Evolutionary conservation across 1,284 basidiomycete genomes (phyloP), one percentile per base, ranked within the genome.

Genomic region (Ustilago vetiveriae): DNA sequence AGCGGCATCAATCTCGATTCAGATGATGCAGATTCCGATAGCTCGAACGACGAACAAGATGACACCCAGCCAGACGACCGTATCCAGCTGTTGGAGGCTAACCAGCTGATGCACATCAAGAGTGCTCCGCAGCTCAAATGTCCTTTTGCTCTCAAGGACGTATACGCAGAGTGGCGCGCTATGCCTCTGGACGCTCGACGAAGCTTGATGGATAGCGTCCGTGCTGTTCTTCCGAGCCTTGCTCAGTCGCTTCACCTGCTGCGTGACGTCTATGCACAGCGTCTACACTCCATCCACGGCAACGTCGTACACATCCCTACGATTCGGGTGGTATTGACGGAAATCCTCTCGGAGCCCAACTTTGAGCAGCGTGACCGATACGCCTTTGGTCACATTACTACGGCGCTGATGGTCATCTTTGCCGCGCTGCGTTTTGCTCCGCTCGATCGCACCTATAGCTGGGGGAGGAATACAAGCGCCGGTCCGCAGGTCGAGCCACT

Each of bases 131-230:
- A 40, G 14, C n/a, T 23, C 21, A 38, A 50, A 24, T 68, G 65
- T 44, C 65, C 58, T 3, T 68, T 68, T 42, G 65, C 65, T 10
- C 50, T 68, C 50, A 62, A 58, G 27, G 65, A 68, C 26, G 65
- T 68, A 22, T 63, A 62, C 27, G 50, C 58, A 13, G 54, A 68
- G 14, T 63, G 65, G 65, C 35, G 42, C 1, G 44, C 23, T 19
- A 57, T 54, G 53, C n/a, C 58, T 0, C 14, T 63, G 21, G 41
- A 58, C 11, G 27, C 39, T 11, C 53, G 65, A 4, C 41, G 29
- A 8, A 16, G 24, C 0, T 16, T 68, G 29, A 29, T 68, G 10
- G 37, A 40, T 33, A 58, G 63, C 23, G 38, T 68, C 10, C 49
- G 59, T 14, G 26, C 45, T 19, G 58, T 52, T 9, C 35, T 68